Base-by-base conservation (phyloP, 2,329 filamentous ascomycete genomes). In the Aplosporella prunicola region DNA sequence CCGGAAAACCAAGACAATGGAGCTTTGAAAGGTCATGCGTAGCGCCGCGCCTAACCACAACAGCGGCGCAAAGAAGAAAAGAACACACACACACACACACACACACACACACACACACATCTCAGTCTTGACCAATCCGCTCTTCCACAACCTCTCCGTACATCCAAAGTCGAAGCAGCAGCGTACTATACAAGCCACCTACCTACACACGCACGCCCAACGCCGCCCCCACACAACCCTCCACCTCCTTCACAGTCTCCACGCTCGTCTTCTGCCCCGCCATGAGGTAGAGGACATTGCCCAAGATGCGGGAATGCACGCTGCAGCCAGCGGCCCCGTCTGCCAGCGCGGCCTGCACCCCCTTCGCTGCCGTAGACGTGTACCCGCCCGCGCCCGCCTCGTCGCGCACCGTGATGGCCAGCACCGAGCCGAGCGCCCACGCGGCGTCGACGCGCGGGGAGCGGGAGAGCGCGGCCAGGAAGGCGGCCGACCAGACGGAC, bases 401-500 rank as follows among this genome's bases (percentile, higher is more conserved):
- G 48, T 76, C 72, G 26, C 62, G 60, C 15, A 78, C 46, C 9
- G 66, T 66, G 24, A 93, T 77, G 1, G 80, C 79, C 9, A 91
- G 63, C 1, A 91, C 80, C 2, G 75, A 82, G 0, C 85, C 85
- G 1, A 91, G 61, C 0, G 83, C 80, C 63, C 84, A 82, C 0
- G 81, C 74, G 6, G 78, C 74, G 3, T 74, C 66, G 0, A 91
- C 74, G 5, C 20, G 22, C 2, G 5, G n/a, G 5, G 5, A 16
- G 7, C 14, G 15, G 14, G n/a, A 15, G 3, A 24, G 20, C 9
- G 17, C 17, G 11, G 24, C 15, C 3, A 35, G 9, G n/a, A 35
- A 35, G 5, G 3, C 7, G 6, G 16, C 5, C 9, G 5, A 5
- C 31, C 37, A 40, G 18, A 24, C 20, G 24, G 25, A 30, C 37